Conservation (phyloP, 2,329 filamentous ascomycete species). For the Colletotrichum sp. region DNA sequence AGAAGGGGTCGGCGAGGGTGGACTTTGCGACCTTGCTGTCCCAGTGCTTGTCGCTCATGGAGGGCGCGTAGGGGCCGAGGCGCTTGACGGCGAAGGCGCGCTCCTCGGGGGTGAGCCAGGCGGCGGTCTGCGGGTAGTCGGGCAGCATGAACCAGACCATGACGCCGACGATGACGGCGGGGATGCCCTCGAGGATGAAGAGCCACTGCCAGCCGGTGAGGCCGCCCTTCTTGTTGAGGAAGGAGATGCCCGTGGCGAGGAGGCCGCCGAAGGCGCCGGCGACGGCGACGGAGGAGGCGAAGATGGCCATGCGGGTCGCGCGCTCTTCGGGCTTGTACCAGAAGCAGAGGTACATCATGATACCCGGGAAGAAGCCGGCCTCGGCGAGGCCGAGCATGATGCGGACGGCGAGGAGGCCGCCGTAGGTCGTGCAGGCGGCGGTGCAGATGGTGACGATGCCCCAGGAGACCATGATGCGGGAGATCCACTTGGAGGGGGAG, state of each 20-base stretch:
- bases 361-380: constrained; percentile 57
- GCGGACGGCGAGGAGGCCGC: constrained; percentile 50
- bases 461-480: constrained; percentile 49
- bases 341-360: constrained; percentile 64
- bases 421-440: constrained; percentile 51
- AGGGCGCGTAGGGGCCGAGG: constrained; percentile 36
- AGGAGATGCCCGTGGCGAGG: constrained; percentile 55
- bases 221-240: constrained; percentile 49
- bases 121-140: constrained; percentile 37
- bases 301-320: constrained; percentile 63
- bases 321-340: constrained; percentile 67
- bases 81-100: constrained; percentile 38
- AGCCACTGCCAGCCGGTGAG: constrained; percentile 67
- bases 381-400: constrained; percentile 58
- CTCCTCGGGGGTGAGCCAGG: constrained; percentile 36
- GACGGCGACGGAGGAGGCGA: constrained; percentile 62
- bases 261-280: constrained; percentile 67
- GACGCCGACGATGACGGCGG: constrained; percentile 33
- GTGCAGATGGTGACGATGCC: constrained; percentile 55
- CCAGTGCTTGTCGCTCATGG: constrained; percentile 39
- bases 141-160: constrained; percentile 35
- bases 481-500: constrained; percentile 37
- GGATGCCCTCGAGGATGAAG: constrained; percentile 59
- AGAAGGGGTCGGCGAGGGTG: constrained; percentile 36
- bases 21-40: constrained; percentile 33